Conservation (phyloP, 2,329 filamentous ascomycete species). For the Neofusicoccum laricinum region DNA sequence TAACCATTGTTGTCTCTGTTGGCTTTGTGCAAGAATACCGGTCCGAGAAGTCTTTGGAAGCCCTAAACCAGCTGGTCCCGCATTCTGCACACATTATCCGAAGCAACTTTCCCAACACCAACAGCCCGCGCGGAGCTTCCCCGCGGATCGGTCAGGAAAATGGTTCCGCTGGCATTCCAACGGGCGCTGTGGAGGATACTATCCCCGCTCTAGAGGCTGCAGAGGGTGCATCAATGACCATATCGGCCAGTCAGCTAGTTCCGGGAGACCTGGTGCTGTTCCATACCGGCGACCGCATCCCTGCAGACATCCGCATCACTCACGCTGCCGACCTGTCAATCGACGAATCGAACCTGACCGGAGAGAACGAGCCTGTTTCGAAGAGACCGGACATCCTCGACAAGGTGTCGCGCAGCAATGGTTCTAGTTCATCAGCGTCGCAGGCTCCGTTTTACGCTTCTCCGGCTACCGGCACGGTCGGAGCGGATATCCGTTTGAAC, state of each 20-base stretch:
- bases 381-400: slow-evolving; percentile 66
- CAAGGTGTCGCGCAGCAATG: slow-evolving; percentile 9
- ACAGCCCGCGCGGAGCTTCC: neutral
- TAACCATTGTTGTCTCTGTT: slow-evolving; percentile 94
- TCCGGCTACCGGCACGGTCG: slow-evolving; percentile 57
- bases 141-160: neutral
- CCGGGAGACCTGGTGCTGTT: slow-evolving; percentile 92
- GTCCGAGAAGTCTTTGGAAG: slow-evolving; percentile 95
- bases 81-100: slow-evolving; percentile 96
- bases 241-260: slow-evolving; percentile 83
- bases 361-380: slow-evolving; percentile 89
- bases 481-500: slow-evolving; percentile 65
- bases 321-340: slow-evolving; percentile 86
- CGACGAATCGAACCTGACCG: slow-evolving; percentile 94
- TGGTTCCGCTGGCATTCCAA: slow-evolving; percentile 22
- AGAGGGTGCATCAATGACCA: slow-evolving; percentile 74
- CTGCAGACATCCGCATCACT: slow-evolving; percentile 92
- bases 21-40: slow-evolving; percentile 97
- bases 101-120: slow-evolving; percentile 30
- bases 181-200: slow-evolving; percentile 48
- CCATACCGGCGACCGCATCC: slow-evolving; percentile 92
- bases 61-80: slow-evolving; percentile 87
- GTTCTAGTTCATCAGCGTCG: slow-evolving; percentile 31
- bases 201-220: slow-evolving; percentile 60
- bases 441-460: slow-evolving; percentile 59